These are phyloP conservation scores for Cytospora paraplurivora DNA, from an alignment of 2,329 filamentous ascomycete genomes.

Conservation along the genomic window DNA sequence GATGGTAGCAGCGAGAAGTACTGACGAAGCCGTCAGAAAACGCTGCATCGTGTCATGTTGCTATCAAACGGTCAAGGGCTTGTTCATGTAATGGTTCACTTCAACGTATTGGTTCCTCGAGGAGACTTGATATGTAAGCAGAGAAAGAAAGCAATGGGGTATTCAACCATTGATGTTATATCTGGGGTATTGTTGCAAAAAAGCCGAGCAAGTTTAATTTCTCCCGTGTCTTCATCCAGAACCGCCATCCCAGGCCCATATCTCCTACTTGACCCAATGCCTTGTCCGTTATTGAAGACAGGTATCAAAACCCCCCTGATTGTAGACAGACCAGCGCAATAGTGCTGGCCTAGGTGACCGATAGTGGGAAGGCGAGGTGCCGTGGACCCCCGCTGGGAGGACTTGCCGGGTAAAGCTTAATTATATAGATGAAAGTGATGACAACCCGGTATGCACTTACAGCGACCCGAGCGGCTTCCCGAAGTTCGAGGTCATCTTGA, in stretches of 20 bases:
- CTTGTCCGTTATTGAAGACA: slow-evolving; percentile 13
- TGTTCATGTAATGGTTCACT: background rate
- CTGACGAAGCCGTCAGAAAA: too few species aligned
- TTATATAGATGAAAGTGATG: slow-evolving; percentile 9
- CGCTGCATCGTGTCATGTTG: background rate
- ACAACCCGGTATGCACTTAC: background rate
- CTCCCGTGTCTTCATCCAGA: slow-evolving; percentile 5
- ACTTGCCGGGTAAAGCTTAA: background rate
- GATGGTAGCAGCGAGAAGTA: too few species aligned
- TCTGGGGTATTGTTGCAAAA: slow-evolving; percentile 28
- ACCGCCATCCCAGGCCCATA: background rate
- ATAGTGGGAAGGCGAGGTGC: background rate
- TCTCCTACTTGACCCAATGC: background rate
- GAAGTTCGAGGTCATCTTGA: slow-evolving; percentile 49
- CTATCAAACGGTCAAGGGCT: background rate
- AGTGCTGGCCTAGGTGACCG: slow-evolving; percentile 1
- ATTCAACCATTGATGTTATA: slow-evolving; percentile 26
- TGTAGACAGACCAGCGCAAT: slow-evolving; percentile 8
- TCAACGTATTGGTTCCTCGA: background rate
- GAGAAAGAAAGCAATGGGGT: slow-evolving; percentile 10
- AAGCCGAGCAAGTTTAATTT: slow-evolving; percentile 15
- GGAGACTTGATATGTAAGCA: background rate
- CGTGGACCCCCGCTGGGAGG: background rate
- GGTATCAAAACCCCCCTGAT: slow-evolving; percentile 6
- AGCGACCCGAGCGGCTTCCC: slow-evolving; percentile 47